A percentile compares a stretch with the other conserved stretches of the same genome.
These are phyloP conservation scores for Candida ponderosae DNA, from an alignment of 805 yeast genomes.

Conservation along the genomic window DNA sequence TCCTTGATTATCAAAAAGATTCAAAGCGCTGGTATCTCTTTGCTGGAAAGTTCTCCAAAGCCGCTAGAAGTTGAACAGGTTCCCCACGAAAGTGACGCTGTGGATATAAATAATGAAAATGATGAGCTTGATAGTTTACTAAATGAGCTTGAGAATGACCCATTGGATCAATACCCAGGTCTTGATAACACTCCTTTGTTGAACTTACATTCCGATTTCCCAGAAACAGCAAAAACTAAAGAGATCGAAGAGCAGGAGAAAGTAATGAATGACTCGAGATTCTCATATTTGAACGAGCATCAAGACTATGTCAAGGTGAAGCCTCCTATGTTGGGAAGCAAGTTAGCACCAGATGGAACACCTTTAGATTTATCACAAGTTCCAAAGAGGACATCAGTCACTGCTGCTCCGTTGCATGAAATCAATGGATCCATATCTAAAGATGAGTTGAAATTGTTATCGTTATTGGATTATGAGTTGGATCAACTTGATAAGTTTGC, in stretches of 20 bases:
- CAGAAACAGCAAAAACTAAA: not conserved
- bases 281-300: slow-evolving; percentile 11
- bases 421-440: not conserved
- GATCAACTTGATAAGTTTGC: slow-evolving; percentile 3
- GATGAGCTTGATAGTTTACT: slow-evolving; percentile 19
- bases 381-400: not conserved
- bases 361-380: slow-evolving; percentile 16
- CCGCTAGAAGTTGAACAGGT: slow-evolving; percentile 21
- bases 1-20: not conserved
- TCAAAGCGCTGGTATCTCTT: not conserved
- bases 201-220: slow-evolving; percentile 6
- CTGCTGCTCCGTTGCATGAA: not conserved
- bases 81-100: slow-evolving; percentile 7
- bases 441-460: slow-evolving; percentile 15
- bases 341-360: slow-evolving; percentile 13
- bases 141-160: slow-evolving; percentile 10
- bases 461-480: slow-evolving; percentile 16
- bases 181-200: slow-evolving; percentile 4
- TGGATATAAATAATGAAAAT: slow-evolving; percentile 9
- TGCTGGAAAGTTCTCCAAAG: slow-evolving; percentile 18
- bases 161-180: slow-evolving; percentile 12
- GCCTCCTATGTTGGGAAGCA: slow-evolving; percentile 11
- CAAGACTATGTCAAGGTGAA: slow-evolving; percentile 11
- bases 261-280: slow-evolving; percentile 3
- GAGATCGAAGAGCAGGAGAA: not conserved